These are phyloP conservation scores for Debaryomyces sp. DNA, from an alignment of 1,139 yeast species.

Conservation along the genomic window DNA sequence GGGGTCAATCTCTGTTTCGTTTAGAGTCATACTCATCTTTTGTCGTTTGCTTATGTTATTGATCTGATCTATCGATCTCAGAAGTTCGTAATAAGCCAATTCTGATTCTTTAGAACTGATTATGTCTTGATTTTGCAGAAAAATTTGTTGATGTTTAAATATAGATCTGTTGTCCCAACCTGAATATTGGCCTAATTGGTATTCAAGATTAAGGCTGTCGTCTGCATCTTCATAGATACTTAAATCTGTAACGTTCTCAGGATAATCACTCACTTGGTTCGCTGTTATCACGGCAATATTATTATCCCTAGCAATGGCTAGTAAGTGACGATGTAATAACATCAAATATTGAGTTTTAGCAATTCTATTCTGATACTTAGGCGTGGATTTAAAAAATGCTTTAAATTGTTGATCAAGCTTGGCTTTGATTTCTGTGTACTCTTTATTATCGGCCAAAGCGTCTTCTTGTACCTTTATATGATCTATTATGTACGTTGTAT, in stretches of 20 bases:
- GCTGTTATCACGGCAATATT: slow-evolving; percentile 69
- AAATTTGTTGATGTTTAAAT: slow-evolving; percentile 15
- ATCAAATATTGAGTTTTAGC: slow-evolving; percentile 47
- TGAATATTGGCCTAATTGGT: slow-evolving; percentile 70
- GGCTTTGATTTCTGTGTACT: slow-evolving; percentile 22
- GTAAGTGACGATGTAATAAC: slow-evolving; percentile 50
- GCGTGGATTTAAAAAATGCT: slow-evolving; percentile 28
- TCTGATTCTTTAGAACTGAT: slow-evolving; percentile 13
- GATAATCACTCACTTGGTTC: slow-evolving; percentile 78
- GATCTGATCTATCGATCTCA: slow-evolving; percentile 12
- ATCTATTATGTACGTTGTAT: slow-evolving; percentile 27
- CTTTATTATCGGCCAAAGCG: slow-evolving; percentile 17
- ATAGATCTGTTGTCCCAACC: slow-evolving; percentile 69
- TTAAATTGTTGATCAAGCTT: slow-evolving; percentile 33
- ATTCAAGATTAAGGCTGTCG: slow-evolving; percentile 49
- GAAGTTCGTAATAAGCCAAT: slow-evolving; percentile 15
- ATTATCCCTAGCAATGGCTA: slow-evolving; percentile 49
- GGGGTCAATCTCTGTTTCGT: slow-evolving; percentile 12
- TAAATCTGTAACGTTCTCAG: slow-evolving; percentile 19
- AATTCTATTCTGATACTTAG: slow-evolving; percentile 30
- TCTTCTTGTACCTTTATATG: slow-evolving; percentile 26
- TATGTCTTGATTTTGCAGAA: not conserved
- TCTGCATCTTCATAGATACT: slow-evolving; percentile 18
- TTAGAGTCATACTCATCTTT: slow-evolving; percentile 5
- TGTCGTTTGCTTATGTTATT: slow-evolving; percentile 11